These are phyloP conservation scores for Aegilops umbellulata DNA, from an alignment of 176 grass and related monocot species.

Conservation along the genomic window DNA sequence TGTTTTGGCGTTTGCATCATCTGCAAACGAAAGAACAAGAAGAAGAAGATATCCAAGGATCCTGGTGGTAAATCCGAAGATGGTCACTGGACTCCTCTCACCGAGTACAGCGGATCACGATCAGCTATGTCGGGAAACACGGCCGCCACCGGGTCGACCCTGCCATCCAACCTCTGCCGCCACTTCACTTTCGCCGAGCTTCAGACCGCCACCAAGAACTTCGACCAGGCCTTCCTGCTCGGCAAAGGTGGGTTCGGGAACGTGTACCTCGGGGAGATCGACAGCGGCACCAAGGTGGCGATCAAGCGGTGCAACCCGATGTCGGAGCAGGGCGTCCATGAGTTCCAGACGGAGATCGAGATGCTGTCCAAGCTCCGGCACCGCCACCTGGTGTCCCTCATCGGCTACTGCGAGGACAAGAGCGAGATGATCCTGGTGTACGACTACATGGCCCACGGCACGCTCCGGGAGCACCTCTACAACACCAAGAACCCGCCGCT, in stretches of 20 bases:
- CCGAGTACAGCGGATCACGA: slow-evolving; percentile 33
- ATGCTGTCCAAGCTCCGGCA: slow-evolving; percentile 73
- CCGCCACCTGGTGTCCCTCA: slow-evolving; percentile 66
- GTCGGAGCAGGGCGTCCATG: slow-evolving; percentile 58
- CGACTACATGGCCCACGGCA: slow-evolving; percentile 70
- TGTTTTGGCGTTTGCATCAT: slow-evolving; percentile 22
- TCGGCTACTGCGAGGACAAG: slow-evolving; percentile 71
- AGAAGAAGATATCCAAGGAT: slow-evolving; percentile 44
- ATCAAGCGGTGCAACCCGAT: slow-evolving; percentile 68
- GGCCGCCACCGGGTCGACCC: slow-evolving; percentile 24
- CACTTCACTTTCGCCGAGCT: slow-evolving; percentile 64
- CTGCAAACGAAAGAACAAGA: slow-evolving; percentile 44
- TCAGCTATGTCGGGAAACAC: slow-evolving; percentile 30
- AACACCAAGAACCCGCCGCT: slow-evolving; percentile 45
- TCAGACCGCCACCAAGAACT: slow-evolving; percentile 49
- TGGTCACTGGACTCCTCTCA: slow-evolving; percentile 36
- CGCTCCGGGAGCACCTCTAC: slow-evolving; percentile 61
- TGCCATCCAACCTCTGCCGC: slow-evolving; percentile 51
- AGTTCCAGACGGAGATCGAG: slow-evolving; percentile 82
- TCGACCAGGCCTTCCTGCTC: slow-evolving; percentile 55
- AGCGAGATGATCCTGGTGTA: slow-evolving; percentile 80
- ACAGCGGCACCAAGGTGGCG: slow-evolving; percentile 54
- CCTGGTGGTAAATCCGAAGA: not conserved
- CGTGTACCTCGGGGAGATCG: slow-evolving; percentile 64
- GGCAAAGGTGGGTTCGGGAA: slow-evolving; percentile 78